A percentile compares a stretch with the other conserved stretches of the same genome.
Conservation (phyloP, 169 alveolate genomes). For the Theileria parva region DNA sequence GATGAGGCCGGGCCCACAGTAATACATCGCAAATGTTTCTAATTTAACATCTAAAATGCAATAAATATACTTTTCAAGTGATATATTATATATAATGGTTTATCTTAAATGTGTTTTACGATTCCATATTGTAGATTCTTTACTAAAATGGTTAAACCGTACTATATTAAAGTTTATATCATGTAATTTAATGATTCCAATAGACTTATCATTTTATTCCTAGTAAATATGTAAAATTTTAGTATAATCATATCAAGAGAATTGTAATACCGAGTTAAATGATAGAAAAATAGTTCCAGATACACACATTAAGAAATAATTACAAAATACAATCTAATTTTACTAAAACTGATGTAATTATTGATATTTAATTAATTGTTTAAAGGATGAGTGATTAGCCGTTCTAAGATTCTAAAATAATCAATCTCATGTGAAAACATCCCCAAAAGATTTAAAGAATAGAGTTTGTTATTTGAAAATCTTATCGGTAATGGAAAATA, state of each 20-base stretch:
- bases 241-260: too few species aligned
- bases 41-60: constrained; percentile 21
- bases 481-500: too few species aligned
- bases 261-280: background rate
- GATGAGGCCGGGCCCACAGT: constrained; percentile 98
- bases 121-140: background rate
- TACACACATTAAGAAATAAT: background rate
- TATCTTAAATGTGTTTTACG: background rate
- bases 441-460: too few species aligned
- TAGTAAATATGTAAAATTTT: too few species aligned
- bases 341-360: too few species aligned
- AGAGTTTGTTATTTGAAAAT: too few species aligned
- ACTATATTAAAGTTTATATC: background rate
- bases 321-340: background rate
- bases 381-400: too few species aligned
- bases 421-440: too few species aligned
- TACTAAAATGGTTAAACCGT: background rate
- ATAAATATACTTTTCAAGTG: background rate
- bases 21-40: constrained; percentile 97
- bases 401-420: too few species aligned
- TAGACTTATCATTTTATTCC: background rate
- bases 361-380: too few species aligned
- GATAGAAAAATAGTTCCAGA: background rate
- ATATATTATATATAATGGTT: background rate
- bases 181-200: background rate